Percentiles rank a stretch among this genome's conserved stretches.
Conservation (phyloP, 495 filamentous ascomycete genomes). For the Neurospora sp. region DNA sequence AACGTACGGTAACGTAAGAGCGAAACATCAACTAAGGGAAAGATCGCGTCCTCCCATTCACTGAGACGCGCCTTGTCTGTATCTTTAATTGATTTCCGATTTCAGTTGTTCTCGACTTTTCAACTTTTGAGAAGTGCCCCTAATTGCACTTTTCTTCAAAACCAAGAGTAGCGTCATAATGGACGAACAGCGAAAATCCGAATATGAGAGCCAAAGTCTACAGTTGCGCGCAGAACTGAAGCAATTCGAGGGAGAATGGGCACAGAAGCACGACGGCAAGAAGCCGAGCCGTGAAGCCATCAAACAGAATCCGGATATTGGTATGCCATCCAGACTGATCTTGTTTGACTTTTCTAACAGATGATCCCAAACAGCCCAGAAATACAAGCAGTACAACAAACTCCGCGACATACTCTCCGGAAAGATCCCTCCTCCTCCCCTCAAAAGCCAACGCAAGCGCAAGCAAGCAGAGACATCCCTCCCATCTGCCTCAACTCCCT, state of each 20-base stretch:
- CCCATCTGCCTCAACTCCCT: slow-evolving; percentile 35
- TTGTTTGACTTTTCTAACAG: background rate
- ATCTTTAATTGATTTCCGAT: background rate
- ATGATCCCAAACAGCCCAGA: slow-evolving; percentile 46
- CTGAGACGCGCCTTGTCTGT: background rate
- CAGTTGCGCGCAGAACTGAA: slow-evolving; percentile 68
- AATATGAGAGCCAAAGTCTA: slow-evolving; percentile 32
- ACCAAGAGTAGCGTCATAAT: slow-evolving; percentile 17
- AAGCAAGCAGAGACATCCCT: slow-evolving; percentile 24
- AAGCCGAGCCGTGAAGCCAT: slow-evolving; percentile 82
- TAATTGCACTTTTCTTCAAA: background rate
- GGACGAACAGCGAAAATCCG: slow-evolving; percentile 29
- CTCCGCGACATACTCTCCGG: slow-evolving; percentile 51
- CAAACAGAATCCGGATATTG: slow-evolving; percentile 72
- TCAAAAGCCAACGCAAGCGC: slow-evolving; percentile 26
- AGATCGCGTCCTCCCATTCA: background rate
- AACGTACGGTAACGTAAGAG: background rate
- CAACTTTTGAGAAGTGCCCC: background rate
- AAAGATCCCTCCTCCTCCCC: slow-evolving; percentile 30
- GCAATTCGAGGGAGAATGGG: slow-evolving; percentile 74
- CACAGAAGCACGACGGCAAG: slow-evolving; percentile 52
- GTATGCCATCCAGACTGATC: slow-evolving; percentile 33
- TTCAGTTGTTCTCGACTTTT: background rate
- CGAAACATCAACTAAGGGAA: background rate
- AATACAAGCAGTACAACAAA: slow-evolving; percentile 86